Percentiles rank a stretch among this genome's conserved stretches.
phyloP scores from a whole-genome alignment of 805 yeast species.

The Cyberlindnera nakhonratchasimensis region DNA sequence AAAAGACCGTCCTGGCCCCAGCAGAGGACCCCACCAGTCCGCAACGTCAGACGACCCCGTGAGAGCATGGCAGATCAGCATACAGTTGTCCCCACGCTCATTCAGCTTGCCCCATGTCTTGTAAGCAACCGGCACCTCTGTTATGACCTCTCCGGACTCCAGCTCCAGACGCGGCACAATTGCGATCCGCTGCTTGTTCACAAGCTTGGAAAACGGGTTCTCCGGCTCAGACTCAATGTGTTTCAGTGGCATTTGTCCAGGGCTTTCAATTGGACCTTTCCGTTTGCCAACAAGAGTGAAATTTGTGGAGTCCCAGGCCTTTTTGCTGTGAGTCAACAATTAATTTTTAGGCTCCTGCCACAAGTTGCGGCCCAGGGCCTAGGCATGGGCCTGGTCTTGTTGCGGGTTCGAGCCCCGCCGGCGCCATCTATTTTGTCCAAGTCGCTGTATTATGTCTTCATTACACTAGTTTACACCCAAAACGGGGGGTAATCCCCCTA shows the following conservation, averaged over 20 bases:
- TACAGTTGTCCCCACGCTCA: slow-evolving; percentile 62
- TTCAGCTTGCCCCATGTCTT: slow-evolving; percentile 93
- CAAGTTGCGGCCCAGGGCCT: no score
- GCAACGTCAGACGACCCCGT: slow-evolving; percentile 94
- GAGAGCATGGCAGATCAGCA: slow-evolving; percentile 93
- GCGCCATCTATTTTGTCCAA: neutral
- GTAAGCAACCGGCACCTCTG: slow-evolving; percentile 85
- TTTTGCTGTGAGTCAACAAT: neutral
- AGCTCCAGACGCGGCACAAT: slow-evolving; percentile 69
- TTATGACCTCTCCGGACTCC: slow-evolving; percentile 77
- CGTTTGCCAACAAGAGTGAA: no score
- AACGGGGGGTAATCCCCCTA: no score
- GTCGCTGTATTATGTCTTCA: neutral
- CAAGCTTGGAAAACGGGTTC: slow-evolving; percentile 69
- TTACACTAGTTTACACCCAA: neutral
- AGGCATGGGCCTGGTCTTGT: neutral
- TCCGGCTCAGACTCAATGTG: slow-evolving; percentile 37
- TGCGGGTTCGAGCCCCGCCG: slow-evolving; percentile 5
- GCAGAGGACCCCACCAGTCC: slow-evolving; percentile 98
- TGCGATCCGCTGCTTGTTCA: slow-evolving; percentile 73
- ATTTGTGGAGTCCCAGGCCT: no score
- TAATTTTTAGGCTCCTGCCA: no score
- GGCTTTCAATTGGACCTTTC: neutral
- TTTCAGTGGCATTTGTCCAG: slow-evolving; percentile 2
- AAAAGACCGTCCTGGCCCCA: slow-evolving; percentile 83